phyloP scores from a whole-genome alignment of 768 basidiomycete species.

The Dacryopinax primogenitus region DNA sequence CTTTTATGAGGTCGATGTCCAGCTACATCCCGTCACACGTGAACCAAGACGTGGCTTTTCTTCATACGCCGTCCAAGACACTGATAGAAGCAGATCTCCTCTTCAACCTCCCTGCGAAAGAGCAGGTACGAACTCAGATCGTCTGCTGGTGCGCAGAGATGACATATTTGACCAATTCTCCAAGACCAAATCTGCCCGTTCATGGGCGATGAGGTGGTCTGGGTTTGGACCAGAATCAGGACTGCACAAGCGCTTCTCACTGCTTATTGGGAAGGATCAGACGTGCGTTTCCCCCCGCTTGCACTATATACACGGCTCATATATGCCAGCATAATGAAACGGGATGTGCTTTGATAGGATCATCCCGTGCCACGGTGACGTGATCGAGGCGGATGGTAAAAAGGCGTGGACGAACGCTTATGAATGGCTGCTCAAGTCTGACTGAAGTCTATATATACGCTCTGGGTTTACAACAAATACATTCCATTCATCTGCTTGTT shows the following conservation, averaged over 20 bases:
- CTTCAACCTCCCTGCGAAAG: slow-evolving; percentile 34
- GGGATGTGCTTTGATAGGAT: slow-evolving; percentile 20
- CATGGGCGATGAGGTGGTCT: slow-evolving; percentile 14
- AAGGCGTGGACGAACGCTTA: slow-evolving; percentile 27
- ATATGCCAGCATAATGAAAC: slow-evolving; percentile 19
- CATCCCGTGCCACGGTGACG: slow-evolving; percentile 21
- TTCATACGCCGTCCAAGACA: slow-evolving; percentile 31
- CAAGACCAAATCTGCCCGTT: slow-evolving; percentile 14
- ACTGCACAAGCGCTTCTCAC: slow-evolving; percentile 22
- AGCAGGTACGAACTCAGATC: slow-evolving; percentile 23
- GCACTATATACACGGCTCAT: not conserved
- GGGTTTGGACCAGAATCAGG: slow-evolving; percentile 22
- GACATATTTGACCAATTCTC: slow-evolving; percentile 21
- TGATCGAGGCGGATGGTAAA: slow-evolving; percentile 33
- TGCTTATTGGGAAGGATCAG: slow-evolving; percentile 24
- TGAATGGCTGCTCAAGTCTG: slow-evolving; percentile 16
- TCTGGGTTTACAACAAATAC: not conserved
- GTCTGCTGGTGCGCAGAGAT: not conserved
- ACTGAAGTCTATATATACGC: not conserved
- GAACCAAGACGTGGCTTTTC: slow-evolving; percentile 34
- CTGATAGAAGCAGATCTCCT: slow-evolving; percentile 35
- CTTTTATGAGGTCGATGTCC: slow-evolving; percentile 13
- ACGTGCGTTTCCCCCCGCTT: slow-evolving; percentile 21
- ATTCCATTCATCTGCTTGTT: not conserved
- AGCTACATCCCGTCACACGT: slow-evolving; percentile 25